Evolutionary conservation across 2,329 filamentous ascomycete genomes (phyloP).

Genomic region (Xylaria sp.): DNA sequence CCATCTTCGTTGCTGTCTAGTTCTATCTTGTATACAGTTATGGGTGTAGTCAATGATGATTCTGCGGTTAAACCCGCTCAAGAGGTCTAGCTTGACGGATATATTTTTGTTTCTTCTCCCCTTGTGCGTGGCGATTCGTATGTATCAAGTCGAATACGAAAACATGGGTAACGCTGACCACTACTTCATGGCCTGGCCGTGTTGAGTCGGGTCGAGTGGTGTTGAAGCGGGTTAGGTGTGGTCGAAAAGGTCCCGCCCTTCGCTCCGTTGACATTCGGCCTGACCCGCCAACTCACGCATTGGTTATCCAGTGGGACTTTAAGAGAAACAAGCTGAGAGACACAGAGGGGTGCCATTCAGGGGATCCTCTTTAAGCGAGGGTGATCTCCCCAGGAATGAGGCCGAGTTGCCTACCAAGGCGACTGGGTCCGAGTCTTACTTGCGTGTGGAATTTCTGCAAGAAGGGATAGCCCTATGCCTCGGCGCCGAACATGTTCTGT

Average conservation of each 20-base stretch:
- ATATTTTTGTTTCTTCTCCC: neutral
- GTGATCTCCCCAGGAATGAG: constrained; percentile 23
- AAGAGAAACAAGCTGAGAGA: constrained; percentile 13
- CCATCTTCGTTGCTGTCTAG: constrained; percentile 28
- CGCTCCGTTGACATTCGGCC: constrained; percentile 16
- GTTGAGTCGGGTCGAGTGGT: neutral
- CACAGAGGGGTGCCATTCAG: constrained; percentile 22
- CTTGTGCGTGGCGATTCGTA: constrained; percentile 2
- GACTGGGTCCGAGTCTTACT: constrained; percentile 37
- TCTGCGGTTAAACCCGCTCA: constrained; percentile 4
- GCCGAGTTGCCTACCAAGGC: constrained; percentile 20
- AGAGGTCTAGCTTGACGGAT: neutral
- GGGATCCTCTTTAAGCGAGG: constrained; percentile 28
- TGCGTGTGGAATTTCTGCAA: constrained; percentile 35
- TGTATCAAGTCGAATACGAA: constrained; percentile 8
- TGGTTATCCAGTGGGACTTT: constrained; percentile 14
- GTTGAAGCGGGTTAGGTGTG: constrained; percentile 16
- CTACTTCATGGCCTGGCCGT: constrained; percentile 23
- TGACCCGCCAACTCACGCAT: constrained; percentile 29
- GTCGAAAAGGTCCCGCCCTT: constrained; percentile 24
- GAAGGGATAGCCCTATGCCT: constrained; percentile 25
- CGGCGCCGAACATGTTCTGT: constrained; percentile 17
- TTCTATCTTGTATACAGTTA: constrained; percentile 13
- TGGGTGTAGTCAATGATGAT: constrained; percentile 15
- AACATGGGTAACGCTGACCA: constrained; percentile 14